A percentile compares a stretch with the other conserved stretches of the same genome.
phyloP scores from a whole-genome alignment of 495 filamentous ascomycete species.

The Podospora pseudoanserina region DNA sequence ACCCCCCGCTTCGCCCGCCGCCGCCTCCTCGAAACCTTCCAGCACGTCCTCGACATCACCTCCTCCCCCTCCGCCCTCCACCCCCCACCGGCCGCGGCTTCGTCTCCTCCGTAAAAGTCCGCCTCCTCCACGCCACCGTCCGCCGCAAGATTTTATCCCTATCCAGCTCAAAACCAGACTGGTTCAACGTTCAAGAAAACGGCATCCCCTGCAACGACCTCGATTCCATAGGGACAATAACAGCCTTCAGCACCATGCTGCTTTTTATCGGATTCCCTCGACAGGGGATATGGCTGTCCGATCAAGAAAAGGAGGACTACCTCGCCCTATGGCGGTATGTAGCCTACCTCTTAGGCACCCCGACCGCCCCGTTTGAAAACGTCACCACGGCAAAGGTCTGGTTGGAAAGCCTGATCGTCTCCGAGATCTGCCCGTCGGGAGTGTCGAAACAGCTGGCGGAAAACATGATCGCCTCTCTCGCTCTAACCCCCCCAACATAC shows the following conservation, averaged over 20 bases:
- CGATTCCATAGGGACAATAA: conserved; percentile 67
- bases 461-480: conserved; percentile 67
- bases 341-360: conserved; percentile 66
- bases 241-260: conserved; percentile 61
- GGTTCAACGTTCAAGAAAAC: conserved; percentile 19
- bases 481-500: conserved; percentile 59
- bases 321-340: conserved; percentile 74
- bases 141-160: conserved; percentile 55
- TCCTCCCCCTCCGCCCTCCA: conserved; percentile 60
- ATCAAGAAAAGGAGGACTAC: conserved; percentile 65
- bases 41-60: conserved; percentile 72
- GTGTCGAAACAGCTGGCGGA: conserved; percentile 61
- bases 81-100: conserved; percentile 63
- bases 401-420: conserved; percentile 61
- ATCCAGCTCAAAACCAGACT: background rate
- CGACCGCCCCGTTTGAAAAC: conserved; percentile 54
- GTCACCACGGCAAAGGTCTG: conserved; percentile 52
- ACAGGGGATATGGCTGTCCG: conserved; percentile 62
- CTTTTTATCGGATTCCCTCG: conserved; percentile 67
- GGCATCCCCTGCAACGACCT: conserved; percentile 74
- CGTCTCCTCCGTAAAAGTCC: conserved; percentile 65
- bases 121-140: conserved; percentile 70
- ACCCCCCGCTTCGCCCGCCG: conserved; percentile 62
- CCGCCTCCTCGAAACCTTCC: conserved; percentile 70
- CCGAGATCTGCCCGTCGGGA: conserved; percentile 61